Conservation (phyloP, 2,329 filamentous ascomycete species). For the Pyrenochaeta sp. region DNA sequence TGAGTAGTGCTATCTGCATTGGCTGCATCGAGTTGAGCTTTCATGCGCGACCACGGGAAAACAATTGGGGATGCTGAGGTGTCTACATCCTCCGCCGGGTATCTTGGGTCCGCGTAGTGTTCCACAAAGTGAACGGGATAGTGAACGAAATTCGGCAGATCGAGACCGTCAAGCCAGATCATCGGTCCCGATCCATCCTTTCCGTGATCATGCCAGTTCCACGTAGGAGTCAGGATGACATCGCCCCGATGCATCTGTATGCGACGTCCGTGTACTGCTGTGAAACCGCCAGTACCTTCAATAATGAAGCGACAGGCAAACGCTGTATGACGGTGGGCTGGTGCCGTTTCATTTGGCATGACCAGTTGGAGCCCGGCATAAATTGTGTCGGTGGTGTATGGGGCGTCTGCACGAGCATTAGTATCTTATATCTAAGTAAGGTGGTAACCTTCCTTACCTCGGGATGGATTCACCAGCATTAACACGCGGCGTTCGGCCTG, state of each 20-base stretch:
- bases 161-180: constrained; percentile 66
- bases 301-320: constrained; percentile 67
- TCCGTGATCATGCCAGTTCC: constrained; percentile 66
- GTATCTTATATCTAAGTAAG: background rate
- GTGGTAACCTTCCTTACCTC: constrained; percentile 29
- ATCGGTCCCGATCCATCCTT: constrained; percentile 63
- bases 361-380: constrained; percentile 66
- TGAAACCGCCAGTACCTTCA: constrained; percentile 64
- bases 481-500: constrained; percentile 51
- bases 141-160: constrained; percentile 61
- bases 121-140: constrained; percentile 64
- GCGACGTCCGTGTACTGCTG: constrained; percentile 62
- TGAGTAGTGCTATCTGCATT: constrained; percentile 36
- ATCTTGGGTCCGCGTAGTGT: constrained; percentile 56
- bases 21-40: constrained; percentile 49
- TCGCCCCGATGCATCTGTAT: constrained; percentile 62
- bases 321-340: constrained; percentile 63
- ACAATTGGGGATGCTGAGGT: constrained; percentile 53
- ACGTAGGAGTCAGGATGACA: constrained; percentile 64
- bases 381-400: constrained; percentile 65
- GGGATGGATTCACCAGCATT: constrained; percentile 52
- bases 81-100: constrained; percentile 58
- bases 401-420: constrained; percentile 51
- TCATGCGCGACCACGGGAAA: constrained; percentile 59
- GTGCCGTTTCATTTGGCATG: constrained; percentile 63